Base-by-base conservation (phyloP, 306 rosid genomes). In the Dryas octopetala region DNA sequence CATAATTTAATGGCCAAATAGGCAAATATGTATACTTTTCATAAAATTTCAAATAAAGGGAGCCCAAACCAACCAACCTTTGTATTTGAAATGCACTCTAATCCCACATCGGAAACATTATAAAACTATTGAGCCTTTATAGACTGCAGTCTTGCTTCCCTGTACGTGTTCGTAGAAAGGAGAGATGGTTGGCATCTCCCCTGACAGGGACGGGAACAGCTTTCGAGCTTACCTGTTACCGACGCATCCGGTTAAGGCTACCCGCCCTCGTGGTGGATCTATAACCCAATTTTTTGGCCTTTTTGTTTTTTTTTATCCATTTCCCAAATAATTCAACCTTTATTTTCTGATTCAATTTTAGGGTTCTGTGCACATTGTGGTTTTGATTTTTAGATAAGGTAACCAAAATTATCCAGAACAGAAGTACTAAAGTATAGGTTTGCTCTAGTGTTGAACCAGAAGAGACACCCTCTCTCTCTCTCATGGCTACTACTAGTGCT, bases 401-500 rank as follows among this genome's bases (percentile, higher is more conserved):
- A 61, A 2, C 71, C 9, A 12, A 65, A 41, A 70, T 76, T 73
- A 81, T 74, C 71, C 43, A 19, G 1, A 4, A 9, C 45, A 49
- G 16, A 62, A 11, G 7, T 12, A 9, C 5, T 45, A 3, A 28
- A 32, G 19, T 41, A 7, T 2, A 7, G 70, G 52, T 16, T 65
- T 45, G 4, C 54, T 10, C 54, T 43, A 32, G 2, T 1, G 38
- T 32, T 32, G 38, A 32, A 32, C 38, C 38, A 32, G 38, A 32
- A 32, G 38, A 32, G 38, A 32, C 38, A 32, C 26, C 23, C 28
- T 45, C 16, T 11, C 4, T 32, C 66, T 58, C 40, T 66, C 69
- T n/a, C 66, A 90, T 91, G 96, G 95, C 99, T 53, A 62, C 90
- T 69, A 76, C 97, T 4, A 50, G 87, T 9, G 94, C 88, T 74